Conservation (phyloP, 345 rosid species). For the Moricandia moricandioides region DNA sequence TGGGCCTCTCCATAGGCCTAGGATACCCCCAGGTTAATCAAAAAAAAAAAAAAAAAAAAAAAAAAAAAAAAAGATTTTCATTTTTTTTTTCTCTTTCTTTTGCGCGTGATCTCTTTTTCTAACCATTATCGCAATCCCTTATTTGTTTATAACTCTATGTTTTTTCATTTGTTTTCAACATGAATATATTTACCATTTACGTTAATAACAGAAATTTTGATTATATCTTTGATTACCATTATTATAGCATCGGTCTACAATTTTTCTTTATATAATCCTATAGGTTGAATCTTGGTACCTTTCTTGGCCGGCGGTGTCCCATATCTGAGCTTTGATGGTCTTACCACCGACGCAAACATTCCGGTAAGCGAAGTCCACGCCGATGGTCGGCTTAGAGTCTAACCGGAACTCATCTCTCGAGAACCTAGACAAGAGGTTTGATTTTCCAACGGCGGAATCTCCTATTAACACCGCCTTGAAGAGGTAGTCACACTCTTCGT, state of each 20-base stretch:
- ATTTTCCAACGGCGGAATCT: slow-evolving; percentile 84
- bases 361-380: slow-evolving; percentile 85
- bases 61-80: neutral
- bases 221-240: neutral
- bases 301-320: slow-evolving; percentile 97
- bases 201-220: neutral
- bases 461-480: slow-evolving; percentile 84
- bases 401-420: slow-evolving; percentile 68
- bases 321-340: slow-evolving; percentile 80
- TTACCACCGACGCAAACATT: slow-evolving; percentile 61
- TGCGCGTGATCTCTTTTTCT: slow-evolving; percentile 3
- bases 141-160: neutral
- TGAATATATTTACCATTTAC: neutral
- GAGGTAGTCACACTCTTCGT: slow-evolving; percentile 82
- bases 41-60: too few relatives aligned
- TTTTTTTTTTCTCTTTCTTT: slow-evolving; percentile 1
- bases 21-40: too few relatives aligned
- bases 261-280: too few relatives aligned
- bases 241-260: too few relatives aligned
- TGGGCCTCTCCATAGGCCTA: too few relatives aligned
- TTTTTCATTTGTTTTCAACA: neutral
- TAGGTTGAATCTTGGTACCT: slow-evolving; percentile 43
- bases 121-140: slow-evolving; percentile 14
- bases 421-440: slow-evolving; percentile 78
- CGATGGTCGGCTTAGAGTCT: slow-evolving; percentile 89